Conservation (phyloP, 1,284 basidiomycete genomes). For the Leucoagaricus sp. region DNA sequence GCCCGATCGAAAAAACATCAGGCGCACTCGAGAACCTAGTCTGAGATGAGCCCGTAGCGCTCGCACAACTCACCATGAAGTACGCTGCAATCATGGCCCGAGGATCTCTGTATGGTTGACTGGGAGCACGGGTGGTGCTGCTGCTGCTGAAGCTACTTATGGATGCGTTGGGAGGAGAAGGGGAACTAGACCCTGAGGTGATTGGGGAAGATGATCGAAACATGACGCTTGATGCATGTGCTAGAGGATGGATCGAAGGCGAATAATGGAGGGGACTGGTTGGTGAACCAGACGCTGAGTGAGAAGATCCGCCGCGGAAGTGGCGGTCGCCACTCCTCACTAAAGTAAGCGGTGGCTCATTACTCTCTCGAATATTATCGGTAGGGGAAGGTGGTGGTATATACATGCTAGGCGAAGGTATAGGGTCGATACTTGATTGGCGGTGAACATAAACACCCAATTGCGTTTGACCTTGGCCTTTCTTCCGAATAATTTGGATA, state of each 20-base stretch:
- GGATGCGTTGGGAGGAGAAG: slow-evolving; percentile 21
- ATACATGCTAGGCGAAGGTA: slow-evolving; percentile 47
- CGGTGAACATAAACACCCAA: slow-evolving; percentile 91
- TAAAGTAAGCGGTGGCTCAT: background rate
- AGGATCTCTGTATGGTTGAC: slow-evolving; percentile 77
- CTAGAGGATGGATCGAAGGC: slow-evolving; percentile 42
- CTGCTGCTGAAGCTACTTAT: slow-evolving; percentile 18
- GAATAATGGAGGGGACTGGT: slow-evolving; percentile 39
- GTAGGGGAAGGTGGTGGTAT: slow-evolving; percentile 17
- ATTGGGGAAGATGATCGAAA: slow-evolving; percentile 29
- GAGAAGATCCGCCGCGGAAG: slow-evolving; percentile 9
- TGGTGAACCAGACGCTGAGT: slow-evolving; percentile 20
- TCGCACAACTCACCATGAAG: slow-evolving; percentile 84
- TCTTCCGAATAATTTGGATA: slow-evolving; percentile 68
- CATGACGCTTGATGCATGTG: slow-evolving; percentile 42
- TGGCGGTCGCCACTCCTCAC: slow-evolving; percentile 8
- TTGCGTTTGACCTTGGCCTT: slow-evolving; percentile 55
- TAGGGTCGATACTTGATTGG: slow-evolving; percentile 73
- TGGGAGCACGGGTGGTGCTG: slow-evolving; percentile 39
- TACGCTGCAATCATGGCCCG: slow-evolving; percentile 69
- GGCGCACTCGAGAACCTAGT: slow-evolving; percentile 87
- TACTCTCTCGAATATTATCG: background rate
- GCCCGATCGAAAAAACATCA: slow-evolving; percentile 79
- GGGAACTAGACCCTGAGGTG: slow-evolving; percentile 16
- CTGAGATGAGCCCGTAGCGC: slow-evolving; percentile 78